Conservation (phyloP, 192 early-diverging fungal species). For the Rhizophagus clarus region DNA sequence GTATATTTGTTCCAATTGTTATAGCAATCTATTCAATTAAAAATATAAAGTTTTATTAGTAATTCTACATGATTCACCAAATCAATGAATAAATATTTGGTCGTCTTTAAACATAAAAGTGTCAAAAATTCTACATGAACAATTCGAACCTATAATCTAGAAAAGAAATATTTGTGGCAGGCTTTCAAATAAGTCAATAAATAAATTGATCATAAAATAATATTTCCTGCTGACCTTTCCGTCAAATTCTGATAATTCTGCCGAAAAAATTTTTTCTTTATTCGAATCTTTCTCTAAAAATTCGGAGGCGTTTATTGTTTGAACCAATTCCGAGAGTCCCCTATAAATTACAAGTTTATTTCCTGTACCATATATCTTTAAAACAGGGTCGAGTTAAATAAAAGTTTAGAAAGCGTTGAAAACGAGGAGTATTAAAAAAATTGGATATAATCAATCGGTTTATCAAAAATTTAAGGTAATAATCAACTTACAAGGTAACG, state of each 20-base stretch:
- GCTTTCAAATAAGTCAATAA: constrained; percentile 14
- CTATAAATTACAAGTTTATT: constrained; percentile 54
- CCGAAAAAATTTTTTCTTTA: constrained; percentile 41
- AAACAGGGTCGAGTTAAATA: constrained; percentile 8
- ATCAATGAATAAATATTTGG: constrained; percentile 20
- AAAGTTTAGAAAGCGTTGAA: not conserved
- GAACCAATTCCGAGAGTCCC: constrained; percentile 46
- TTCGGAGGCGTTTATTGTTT: constrained; percentile 38
- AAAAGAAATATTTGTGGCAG: not conserved
- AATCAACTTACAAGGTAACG: constrained; percentile 53
- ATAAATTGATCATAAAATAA: not conserved
- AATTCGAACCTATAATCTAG: not conserved
- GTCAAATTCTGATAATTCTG: constrained; percentile 41
- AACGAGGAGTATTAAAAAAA: not conserved
- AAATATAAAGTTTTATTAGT: constrained; percentile 21
- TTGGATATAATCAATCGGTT: not conserved
- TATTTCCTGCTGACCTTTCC: constrained; percentile 38
- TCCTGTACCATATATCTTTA: constrained; percentile 54
- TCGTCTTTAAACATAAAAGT: constrained; percentile 9
- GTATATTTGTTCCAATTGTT: constrained; percentile 9
- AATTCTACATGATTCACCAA: constrained; percentile 37
- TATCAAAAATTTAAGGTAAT: not conserved
- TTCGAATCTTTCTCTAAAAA: constrained; percentile 33
- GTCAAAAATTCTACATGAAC: constrained; percentile 5
- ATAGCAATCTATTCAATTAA: constrained; percentile 33